phyloP scores from a whole-genome alignment of 805 yeast species.

The Nakazawaea siamensis region DNA sequence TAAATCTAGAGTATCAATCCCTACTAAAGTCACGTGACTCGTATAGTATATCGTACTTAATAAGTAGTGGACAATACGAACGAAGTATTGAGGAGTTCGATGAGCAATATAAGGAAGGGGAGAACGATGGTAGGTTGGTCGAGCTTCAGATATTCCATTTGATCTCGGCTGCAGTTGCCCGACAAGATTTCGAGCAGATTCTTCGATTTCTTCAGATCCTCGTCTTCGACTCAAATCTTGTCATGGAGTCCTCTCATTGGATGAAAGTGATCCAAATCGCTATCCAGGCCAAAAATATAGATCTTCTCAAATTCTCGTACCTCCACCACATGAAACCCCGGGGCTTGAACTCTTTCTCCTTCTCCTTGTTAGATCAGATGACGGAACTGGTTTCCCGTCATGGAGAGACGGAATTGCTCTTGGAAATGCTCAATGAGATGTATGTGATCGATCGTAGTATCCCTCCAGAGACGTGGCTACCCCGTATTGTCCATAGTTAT shows the following conservation, averaged over 20 bases:
- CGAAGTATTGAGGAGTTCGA: constrained; percentile 1
- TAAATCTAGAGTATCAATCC: constrained; percentile 2
- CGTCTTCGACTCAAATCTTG: neutral
- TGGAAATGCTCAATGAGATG: too few relatives aligned
- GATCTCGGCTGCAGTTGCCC: too few relatives aligned
- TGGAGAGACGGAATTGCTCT: neutral
- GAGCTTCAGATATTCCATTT: neutral
- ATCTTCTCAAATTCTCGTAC: constrained; percentile 1
- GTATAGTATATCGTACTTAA: neutral
- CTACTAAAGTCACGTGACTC: neutral
- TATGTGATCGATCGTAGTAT: too few relatives aligned
- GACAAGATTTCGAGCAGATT: constrained; percentile 5
- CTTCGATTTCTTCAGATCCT: constrained; percentile 1
- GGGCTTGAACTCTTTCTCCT: neutral
- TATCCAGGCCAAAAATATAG: neutral
- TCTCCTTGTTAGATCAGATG: neutral
- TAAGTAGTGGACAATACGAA: constrained; percentile 8
- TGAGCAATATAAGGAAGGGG: neutral
- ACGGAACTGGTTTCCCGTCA: neutral
- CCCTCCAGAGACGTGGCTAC: too few relatives aligned
- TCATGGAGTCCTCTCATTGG: neutral
- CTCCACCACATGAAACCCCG: neutral
- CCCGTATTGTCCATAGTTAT: too few relatives aligned
- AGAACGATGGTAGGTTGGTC: neutral
- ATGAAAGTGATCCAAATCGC: neutral